Evolutionary conservation across 805 yeast genomes (phyloP), one percentile per base, ranked within the genome.

Genomic region (Lipomyces spencermartinsiae): DNA sequence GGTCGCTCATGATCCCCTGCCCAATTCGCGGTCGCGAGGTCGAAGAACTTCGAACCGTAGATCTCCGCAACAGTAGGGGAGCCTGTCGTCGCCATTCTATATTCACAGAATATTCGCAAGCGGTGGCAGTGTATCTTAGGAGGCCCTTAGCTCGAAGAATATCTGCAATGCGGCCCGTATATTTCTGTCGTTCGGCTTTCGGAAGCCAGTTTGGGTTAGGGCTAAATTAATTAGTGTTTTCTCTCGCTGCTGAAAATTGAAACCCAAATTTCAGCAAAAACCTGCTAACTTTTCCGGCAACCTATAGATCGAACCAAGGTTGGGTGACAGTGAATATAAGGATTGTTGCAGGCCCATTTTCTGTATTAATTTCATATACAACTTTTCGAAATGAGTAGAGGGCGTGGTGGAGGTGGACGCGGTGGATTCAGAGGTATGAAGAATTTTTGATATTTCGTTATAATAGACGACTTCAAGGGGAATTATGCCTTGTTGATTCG

Each of bases 341-440:
- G 49, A 43, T 43, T 19, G n/a, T 8, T 0, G 7, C n/a, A 43
- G 49, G 16, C n/a, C 49, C 22, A 16, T n/a, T 2, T 43, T n/a
- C n/a, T 43, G 49, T 43, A 43, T n/a, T 43, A 9, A 43, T 43
- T 43, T 12, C 16, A 43, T 43, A 43, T 43, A 16, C 22, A 16
- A 16, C 49, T 16, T 43, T 43, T 43, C 9, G n/a, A n/a, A 43
- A 89, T 88, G 92, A 87, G 86, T 78, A 87, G 92, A 85, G 89
- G 89, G 80, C 89, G 90, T 64, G 89, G 82, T 77, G 77, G 87
- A 75, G 85, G 84, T 73, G 86, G 90, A 74, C 88, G 89, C 71
- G 84, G 86, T 75, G 69, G 69, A 22, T 69, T 67, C 25, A 62
- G 70, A 69, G 70, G 71, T 69, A 25, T 25, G 29, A 34, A 22